Evolutionary conservation across 306 rosid species (phyloP), one percentile per base, ranked within the genome.

Genomic region (Trifolium dubium): DNA sequence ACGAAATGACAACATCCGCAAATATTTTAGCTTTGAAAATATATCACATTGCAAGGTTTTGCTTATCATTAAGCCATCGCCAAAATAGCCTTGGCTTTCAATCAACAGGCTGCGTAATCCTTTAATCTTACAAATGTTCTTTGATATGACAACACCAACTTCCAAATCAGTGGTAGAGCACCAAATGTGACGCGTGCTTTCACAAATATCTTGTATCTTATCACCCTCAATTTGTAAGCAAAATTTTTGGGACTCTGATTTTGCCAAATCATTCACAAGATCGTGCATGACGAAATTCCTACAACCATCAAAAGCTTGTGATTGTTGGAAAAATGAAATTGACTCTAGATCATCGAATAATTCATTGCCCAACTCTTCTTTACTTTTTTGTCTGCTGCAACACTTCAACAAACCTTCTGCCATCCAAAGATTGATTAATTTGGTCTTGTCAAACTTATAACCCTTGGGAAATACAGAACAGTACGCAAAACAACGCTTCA

Each of bases 261-360:
- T 76, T 1, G 85, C 82, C 39, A 87, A 61, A 19, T 87, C 91
- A 77, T 75, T 77, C 23, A 87, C 53, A 71, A 84, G 85, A 79
- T 80, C 82, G 40, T 87, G 88, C 85, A 87, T 84, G 5, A 40
- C 46, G 9, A 76, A 80, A 11, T 0, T 55, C 2, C 41, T 7
- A n/a, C n/a, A n/a, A n/a, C n/a, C n/a, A n/a, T n/a, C 1, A 1
- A 0, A 10, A 41, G 10, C 0, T 2, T 0, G 0, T 6, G 40
- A 29, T 12, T 30, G 8, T 12, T 83, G 86, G 14, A 75, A 76
- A 65, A 87, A 80, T 17, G 88, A 87, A 61, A 85, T 80, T 12
- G 83, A 79, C 47, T 74, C 72, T 9, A 87, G 76, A 40, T 82
- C 87, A 31, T 7, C 28, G 6, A 85, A 83, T 37, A 69, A 75